phyloP scores from a whole-genome alignment of 2,329 filamentous ascomycete genomes.

The Trichothecium sympodiale region DNA sequence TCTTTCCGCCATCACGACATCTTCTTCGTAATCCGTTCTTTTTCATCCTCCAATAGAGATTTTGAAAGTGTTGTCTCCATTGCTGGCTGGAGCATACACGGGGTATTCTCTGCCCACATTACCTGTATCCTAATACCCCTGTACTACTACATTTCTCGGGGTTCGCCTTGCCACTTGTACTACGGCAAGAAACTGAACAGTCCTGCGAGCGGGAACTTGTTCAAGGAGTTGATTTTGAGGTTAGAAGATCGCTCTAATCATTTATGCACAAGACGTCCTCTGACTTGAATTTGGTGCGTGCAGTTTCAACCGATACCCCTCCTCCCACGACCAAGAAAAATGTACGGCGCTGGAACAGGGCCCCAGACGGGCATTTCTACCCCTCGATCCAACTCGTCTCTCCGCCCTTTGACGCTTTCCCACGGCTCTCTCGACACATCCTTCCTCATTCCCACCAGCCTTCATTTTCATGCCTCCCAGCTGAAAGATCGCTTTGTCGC shows the following conservation, averaged over 20 bases:
- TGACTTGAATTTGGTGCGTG: no score
- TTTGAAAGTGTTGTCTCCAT: not conserved
- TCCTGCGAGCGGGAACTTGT: no score
- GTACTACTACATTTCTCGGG: conserved; percentile 1
- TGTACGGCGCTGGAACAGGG: conserved; percentile 78
- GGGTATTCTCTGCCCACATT: not conserved
- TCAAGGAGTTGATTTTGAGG: no score
- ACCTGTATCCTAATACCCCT: conserved; percentile 5
- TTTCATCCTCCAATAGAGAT: not conserved
- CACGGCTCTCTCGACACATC: conserved; percentile 95
- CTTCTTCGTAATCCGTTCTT: conserved; percentile 3
- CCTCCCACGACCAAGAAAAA: conserved; percentile 31
- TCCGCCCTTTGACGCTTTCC: conserved; percentile 79
- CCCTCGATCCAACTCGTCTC: conserved; percentile 83
- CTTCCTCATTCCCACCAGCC: conserved; percentile 85
- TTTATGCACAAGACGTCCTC: no score
- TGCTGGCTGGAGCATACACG: no score
- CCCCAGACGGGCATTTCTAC: conserved; percentile 95
- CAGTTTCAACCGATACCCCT: not conserved
- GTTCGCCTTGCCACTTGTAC: not conserved
- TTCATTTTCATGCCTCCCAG: conserved; percentile 93
- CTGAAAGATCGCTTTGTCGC: conserved; percentile 83
- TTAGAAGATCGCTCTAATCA: no score
- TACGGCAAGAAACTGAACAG: no score
- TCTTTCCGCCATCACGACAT: conserved; percentile 5